Percentiles rank a stretch among this genome's conserved stretches.
phyloP scores from a whole-genome alignment of 768 basidiomycete genomes.

The Termitomyces sp. region DNA sequence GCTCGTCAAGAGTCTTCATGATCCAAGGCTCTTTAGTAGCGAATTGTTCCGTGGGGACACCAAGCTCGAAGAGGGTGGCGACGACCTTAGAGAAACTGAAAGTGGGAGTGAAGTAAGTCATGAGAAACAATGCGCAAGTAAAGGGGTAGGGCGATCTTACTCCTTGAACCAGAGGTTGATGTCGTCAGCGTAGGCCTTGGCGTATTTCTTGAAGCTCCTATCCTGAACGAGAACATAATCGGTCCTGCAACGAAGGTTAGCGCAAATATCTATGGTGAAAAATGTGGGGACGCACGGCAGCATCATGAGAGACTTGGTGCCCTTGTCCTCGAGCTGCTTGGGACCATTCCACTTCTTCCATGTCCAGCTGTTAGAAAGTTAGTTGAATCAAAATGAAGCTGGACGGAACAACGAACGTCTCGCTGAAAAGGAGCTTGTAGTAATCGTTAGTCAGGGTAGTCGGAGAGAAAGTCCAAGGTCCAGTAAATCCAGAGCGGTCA shows the following conservation, averaged over 20 bases:
- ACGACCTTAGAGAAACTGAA: slow-evolving; percentile 79
- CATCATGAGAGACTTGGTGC: slow-evolving; percentile 90
- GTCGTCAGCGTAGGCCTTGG: slow-evolving; percentile 82
- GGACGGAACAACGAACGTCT: slow-evolving; percentile 48
- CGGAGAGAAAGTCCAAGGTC: slow-evolving; percentile 95
- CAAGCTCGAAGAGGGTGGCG: slow-evolving; percentile 83
- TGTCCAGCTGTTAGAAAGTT: slow-evolving; percentile 47
- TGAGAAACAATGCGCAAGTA: not conserved
- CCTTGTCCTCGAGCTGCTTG: slow-evolving; percentile 92
- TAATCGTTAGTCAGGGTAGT: slow-evolving; percentile 84
- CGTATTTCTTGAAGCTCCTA: slow-evolving; percentile 87
- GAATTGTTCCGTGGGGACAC: slow-evolving; percentile 82
- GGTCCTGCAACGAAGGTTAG: slow-evolving; percentile 38
- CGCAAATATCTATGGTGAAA: not conserved
- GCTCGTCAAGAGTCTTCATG: slow-evolving; percentile 54
- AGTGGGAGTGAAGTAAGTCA: not conserved
- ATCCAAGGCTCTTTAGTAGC: slow-evolving; percentile 68
- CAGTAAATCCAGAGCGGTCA: slow-evolving; percentile 80
- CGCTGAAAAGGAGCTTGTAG: slow-evolving; percentile 80
- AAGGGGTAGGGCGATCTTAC: slow-evolving; percentile 38
- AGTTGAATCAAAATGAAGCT: slow-evolving; percentile 3
- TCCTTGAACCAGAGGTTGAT: slow-evolving; percentile 91
- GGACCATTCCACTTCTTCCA: slow-evolving; percentile 96
- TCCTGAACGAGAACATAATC: slow-evolving; percentile 88
- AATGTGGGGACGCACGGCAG: slow-evolving; percentile 62